These are phyloP conservation scores for Boletus rubescentipes DNA, from an alignment of 768 basidiomycete genomes.

Conservation along the genomic window DNA sequence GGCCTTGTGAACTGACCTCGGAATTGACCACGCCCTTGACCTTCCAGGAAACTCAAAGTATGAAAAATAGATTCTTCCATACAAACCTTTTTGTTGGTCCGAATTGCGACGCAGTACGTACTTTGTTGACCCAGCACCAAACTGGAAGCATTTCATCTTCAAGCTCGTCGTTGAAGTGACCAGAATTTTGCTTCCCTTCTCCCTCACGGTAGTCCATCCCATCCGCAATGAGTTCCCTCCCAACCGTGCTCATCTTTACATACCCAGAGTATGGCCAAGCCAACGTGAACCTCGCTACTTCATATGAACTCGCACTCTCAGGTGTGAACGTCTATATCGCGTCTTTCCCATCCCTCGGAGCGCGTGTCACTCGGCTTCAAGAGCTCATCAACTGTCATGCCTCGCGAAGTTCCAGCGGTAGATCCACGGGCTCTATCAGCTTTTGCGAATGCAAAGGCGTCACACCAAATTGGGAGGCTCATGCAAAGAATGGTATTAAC, in stretches of 20 bases:
- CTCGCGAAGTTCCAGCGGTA: background rate
- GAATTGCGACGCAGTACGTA: too few species aligned
- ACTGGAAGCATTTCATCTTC: too few species aligned
- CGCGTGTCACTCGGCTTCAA: slow-evolving; percentile 6
- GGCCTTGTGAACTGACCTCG: too few species aligned
- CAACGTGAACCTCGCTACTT: slow-evolving; percentile 11
- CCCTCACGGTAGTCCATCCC: background rate
- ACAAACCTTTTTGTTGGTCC: too few species aligned
- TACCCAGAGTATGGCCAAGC: slow-evolving; percentile 6
- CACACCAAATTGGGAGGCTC: background rate
- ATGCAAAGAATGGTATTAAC: background rate
- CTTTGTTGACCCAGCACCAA: too few species aligned
- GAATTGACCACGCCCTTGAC: too few species aligned
- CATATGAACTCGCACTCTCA: slow-evolving; percentile 16
- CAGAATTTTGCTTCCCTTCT: too few species aligned
- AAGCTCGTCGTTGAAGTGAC: too few species aligned
- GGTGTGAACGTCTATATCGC: slow-evolving; percentile 9
- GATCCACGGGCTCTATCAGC: background rate
- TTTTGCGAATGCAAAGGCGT: slow-evolving; percentile 5
- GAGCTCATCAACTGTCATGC: background rate
- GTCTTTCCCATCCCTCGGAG: slow-evolving; percentile 8
- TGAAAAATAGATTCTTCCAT: too few species aligned
- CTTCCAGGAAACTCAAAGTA: too few species aligned
- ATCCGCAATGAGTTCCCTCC: slow-evolving; percentile 1
- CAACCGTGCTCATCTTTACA: slow-evolving; percentile 11